Conservation (phyloP, 495 filamentous ascomycete genomes). For the Hapsidospora chrysogenum region DNA sequence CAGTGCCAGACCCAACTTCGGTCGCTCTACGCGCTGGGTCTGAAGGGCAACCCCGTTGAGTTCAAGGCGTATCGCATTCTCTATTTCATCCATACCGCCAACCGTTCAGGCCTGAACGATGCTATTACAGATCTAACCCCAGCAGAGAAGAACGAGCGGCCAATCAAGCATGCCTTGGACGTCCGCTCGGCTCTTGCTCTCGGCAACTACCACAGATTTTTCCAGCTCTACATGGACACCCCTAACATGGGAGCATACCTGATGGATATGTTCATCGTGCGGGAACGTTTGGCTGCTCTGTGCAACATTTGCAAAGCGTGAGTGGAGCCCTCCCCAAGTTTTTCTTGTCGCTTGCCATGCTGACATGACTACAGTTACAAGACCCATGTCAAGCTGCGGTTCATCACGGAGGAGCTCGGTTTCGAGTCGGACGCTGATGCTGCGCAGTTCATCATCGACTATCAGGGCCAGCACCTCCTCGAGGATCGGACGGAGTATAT, state of each 20-base stretch:
- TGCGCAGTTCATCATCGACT: constrained; percentile 70
- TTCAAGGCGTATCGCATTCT: constrained; percentile 99
- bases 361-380: constrained; percentile 57
- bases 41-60: constrained; percentile 82
- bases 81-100: constrained; percentile 98
- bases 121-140: constrained; percentile 92
- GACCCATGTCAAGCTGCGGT: constrained; percentile 70
- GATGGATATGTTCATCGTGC: constrained; percentile 95
- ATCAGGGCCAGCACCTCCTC: constrained; percentile 58
- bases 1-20: constrained; percentile 98
- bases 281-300: constrained; percentile 82
- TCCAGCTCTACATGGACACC: constrained; percentile 81
- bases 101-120: constrained; percentile 96
- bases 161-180: constrained; percentile 81
- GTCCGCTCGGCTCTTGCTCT: constrained; percentile 83
- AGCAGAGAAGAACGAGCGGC: constrained; percentile 72
- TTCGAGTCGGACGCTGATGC: constrained; percentile 89
- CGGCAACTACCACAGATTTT: constrained; percentile 95
- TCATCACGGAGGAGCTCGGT: constrained; percentile 86
- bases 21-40: constrained; percentile 67
- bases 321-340: constrained; percentile 22
- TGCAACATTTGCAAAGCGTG: constrained; percentile 87
- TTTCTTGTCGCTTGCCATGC: constrained; percentile 3
- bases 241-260: constrained; percentile 97
- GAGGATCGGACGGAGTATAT: constrained; percentile 60